Conservation (phyloP, 2,329 filamentous ascomycete species). For the Elsinoe australis region DNA sequence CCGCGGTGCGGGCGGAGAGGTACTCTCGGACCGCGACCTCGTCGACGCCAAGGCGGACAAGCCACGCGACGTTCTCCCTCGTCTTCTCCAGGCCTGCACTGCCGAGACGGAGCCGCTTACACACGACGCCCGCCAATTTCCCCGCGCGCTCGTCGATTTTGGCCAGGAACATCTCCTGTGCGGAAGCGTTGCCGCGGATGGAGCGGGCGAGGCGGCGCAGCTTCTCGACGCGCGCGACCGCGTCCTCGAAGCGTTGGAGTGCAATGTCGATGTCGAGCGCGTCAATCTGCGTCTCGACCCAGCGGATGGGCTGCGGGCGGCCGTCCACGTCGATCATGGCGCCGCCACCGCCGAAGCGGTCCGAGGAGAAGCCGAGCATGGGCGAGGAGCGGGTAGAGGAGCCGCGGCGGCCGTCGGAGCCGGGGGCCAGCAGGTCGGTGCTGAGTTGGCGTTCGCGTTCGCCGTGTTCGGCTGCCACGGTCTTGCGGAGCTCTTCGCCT, state of each 20-base stretch:
- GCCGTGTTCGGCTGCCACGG: conserved; percentile 76
- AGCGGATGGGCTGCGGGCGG: conserved; percentile 90
- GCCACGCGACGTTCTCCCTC: conserved; percentile 72
- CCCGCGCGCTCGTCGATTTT: conserved; percentile 81
- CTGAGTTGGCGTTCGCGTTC: conserved; percentile 60
- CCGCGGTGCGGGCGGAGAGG: conserved; percentile 66
- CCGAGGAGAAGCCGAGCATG: conserved; percentile 66
- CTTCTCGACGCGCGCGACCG: conserved; percentile 77
- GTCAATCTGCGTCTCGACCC: conserved; percentile 92
- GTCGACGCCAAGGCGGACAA: conserved; percentile 80
- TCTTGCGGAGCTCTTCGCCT: conserved; percentile 83
- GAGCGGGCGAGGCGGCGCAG: conserved; percentile 70
- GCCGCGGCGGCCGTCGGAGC: conserved; percentile 20
- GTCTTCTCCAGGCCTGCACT: conserved; percentile 72
- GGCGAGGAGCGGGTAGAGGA: conserved; percentile 24
- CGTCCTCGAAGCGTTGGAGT: conserved; percentile 76
- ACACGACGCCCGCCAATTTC: conserved; percentile 67
- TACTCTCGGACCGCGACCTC: conserved; percentile 83
- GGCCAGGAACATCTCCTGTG: conserved; percentile 84
- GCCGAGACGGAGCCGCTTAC: conserved; percentile 67
- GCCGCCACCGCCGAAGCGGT: conserved; percentile 39
- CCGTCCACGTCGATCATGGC: conserved; percentile 94
- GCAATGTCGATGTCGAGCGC: conserved; percentile 95
- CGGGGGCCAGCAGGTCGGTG: conserved; percentile 26
- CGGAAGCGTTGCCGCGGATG: conserved; percentile 76